Conservation (phyloP, 352 stramenopile genomes). For the Pythium monospermum region DNA sequence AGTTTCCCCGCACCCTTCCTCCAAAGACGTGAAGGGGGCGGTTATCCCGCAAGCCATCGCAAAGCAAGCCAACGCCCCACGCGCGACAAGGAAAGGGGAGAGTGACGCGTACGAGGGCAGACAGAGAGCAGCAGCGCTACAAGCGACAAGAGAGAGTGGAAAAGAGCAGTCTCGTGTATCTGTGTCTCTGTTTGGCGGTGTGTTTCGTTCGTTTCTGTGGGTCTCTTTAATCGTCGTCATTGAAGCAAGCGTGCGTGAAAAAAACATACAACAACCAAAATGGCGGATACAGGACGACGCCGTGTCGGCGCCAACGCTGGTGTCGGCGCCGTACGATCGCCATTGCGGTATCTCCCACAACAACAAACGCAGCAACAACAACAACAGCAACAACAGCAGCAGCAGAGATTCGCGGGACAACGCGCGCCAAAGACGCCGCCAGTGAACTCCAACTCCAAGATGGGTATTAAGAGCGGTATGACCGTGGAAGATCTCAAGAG, state of each 20-base stretch:
- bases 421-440: conserved; percentile 27
- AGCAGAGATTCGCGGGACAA: conserved; percentile 28
- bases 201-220: no score
- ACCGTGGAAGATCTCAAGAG: conserved; percentile 85
- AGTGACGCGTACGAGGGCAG: no score
- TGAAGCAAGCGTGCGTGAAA: no score
- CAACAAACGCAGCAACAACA: conserved; percentile 21
- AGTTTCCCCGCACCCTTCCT: conserved; percentile 3
- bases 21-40: conserved; percentile 12
- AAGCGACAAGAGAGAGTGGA: no score
- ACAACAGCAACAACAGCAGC: conserved; percentile 31
- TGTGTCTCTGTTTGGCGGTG: no score
- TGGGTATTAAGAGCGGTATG: conserved; percentile 88
- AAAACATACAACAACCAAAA: neutral
- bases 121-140: no score
- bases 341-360: conserved; percentile 29
- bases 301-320: conserved; percentile 8
- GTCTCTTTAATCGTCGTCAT: no score
- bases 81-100: no score
- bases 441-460: conserved; percentile 54
- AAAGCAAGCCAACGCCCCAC: no score
- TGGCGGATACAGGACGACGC: conserved; percentile 19
- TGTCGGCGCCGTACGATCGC: conserved; percentile 9
- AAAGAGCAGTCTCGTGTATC: no score
- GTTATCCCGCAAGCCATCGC: conserved; percentile 3